A percentile compares a stretch with the other conserved stretches of the same genome.
Evolutionary conservation across 1,284 basidiomycete genomes (phyloP).

Genomic region (Tylopilus sp.): DNA sequence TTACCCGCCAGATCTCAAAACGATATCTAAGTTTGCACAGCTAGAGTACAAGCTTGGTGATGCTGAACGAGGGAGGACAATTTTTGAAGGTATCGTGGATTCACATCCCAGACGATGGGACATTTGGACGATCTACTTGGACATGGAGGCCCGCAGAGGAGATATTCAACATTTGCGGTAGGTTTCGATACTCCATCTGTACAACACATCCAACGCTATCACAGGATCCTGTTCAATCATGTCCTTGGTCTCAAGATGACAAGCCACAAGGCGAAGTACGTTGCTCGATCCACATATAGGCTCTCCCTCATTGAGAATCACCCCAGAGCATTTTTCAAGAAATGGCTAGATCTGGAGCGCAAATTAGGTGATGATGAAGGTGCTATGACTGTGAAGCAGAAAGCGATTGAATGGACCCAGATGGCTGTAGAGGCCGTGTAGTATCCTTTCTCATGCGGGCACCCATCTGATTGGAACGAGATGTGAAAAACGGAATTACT

Average conservation of each 20-base stretch:
- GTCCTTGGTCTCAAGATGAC: slow-evolving; percentile 84
- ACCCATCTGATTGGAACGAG: slow-evolving; percentile 33
- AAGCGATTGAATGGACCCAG: slow-evolving; percentile 87
- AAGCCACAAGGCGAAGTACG: slow-evolving; percentile 90
- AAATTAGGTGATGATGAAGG: slow-evolving; percentile 86
- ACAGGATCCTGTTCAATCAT: slow-evolving; percentile 80
- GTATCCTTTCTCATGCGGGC: slow-evolving; percentile 29
- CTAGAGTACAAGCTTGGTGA: slow-evolving; percentile 95
- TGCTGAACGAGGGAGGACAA: slow-evolving; percentile 88
- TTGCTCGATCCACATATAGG: slow-evolving; percentile 5
- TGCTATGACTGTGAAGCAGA: slow-evolving; percentile 75
- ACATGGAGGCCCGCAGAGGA: slow-evolving; percentile 82
- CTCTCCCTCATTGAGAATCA: slow-evolving; percentile 11
- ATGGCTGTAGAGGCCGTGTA: slow-evolving; percentile 41
- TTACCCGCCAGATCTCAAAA: slow-evolving; percentile 74
- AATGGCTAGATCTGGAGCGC: slow-evolving; percentile 91
- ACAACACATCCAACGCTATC: slow-evolving; percentile 9
- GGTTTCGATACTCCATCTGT: slow-evolving; percentile 15
- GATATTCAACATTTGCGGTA: slow-evolving; percentile 77
- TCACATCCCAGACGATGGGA: slow-evolving; percentile 94
- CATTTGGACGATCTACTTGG: slow-evolving; percentile 95
- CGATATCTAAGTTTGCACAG: slow-evolving; percentile 91
- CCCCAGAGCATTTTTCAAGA: slow-evolving; percentile 87
- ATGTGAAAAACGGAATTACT: slow-evolving; percentile 18
- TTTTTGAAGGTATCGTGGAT: slow-evolving; percentile 96